Conservation (phyloP, 2,329 filamentous ascomycete species). For the Stemphylium vesicarium region DNA sequence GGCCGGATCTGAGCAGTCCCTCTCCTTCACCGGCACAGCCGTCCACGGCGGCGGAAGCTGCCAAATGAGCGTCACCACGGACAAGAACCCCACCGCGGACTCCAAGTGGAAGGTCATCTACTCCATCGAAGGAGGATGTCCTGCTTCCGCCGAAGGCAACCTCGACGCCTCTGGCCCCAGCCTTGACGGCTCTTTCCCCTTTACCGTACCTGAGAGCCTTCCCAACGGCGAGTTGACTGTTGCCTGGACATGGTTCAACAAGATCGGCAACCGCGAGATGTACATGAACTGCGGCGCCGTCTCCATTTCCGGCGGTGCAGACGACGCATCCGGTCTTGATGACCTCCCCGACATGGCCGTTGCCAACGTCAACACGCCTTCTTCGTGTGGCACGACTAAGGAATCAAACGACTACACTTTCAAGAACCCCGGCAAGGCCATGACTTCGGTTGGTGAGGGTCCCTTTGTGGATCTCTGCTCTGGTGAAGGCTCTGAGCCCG, state of each 20-base stretch:
- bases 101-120: constrained; percentile 88
- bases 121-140: constrained; percentile 85
- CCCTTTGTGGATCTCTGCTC: constrained; percentile 36
- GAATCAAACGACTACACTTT: constrained; percentile 59
- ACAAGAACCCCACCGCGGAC: constrained; percentile 68
- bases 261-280: constrained; percentile 87
- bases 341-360: constrained; percentile 74
- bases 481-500: constrained; percentile 10
- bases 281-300: constrained; percentile 84
- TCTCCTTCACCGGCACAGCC: constrained; percentile 74
- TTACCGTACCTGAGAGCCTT: constrained; percentile 70
- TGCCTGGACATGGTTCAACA: constrained; percentile 93
- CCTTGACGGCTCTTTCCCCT: constrained; percentile 32
- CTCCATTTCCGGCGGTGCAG: constrained; percentile 62
- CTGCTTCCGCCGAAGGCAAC: constrained; percentile 43
- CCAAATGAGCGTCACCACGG: constrained; percentile 81
- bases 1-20: constrained; percentile 65
- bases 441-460: constrained; percentile 38
- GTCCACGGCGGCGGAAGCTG: constrained; percentile 91
- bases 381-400: constrained; percentile 57
- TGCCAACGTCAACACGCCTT: constrained; percentile 64
- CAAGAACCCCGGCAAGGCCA: constrained; percentile 68
- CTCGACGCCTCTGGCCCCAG: constrained; percentile 48
- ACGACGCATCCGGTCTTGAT: constrained; percentile 59
- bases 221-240: constrained; percentile 76